Evolutionary conservation across 345 rosid genomes (phyloP).

Genomic region (Eucalyptus regnans): DNA sequence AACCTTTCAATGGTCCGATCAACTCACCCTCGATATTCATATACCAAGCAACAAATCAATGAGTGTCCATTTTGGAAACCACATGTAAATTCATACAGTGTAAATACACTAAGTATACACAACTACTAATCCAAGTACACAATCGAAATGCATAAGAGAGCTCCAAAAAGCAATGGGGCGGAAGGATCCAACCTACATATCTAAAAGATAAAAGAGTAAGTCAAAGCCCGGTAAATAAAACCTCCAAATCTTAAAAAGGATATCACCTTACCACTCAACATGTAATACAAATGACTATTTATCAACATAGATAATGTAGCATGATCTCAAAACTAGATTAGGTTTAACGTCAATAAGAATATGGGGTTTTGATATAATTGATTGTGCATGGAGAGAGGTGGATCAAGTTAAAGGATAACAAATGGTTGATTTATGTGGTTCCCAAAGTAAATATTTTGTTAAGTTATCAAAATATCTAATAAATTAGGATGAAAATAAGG

Average conservation of each 20-base stretch:
- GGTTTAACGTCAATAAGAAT: no score
- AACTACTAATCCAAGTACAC: accelerated
- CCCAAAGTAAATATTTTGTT: no score
- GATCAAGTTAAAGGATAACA: no score
- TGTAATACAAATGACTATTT: no score
- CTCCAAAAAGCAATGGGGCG: not conserved
- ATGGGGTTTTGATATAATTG: no score
- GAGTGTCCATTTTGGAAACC: not conserved
- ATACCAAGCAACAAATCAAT: not conserved
- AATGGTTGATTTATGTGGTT: no score
- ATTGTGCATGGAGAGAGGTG: no score
- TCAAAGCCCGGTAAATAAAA: not conserved
- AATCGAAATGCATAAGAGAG: not conserved
- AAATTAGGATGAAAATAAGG: no score
- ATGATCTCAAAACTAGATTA: no score
- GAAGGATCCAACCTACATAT: not conserved
- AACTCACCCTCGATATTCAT: not conserved
- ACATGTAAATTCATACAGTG: not conserved
- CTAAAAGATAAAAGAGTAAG: not conserved
- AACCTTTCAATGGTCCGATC: not conserved
- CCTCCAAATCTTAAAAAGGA: accelerated
- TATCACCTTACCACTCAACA: not conserved
- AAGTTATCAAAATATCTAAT: no score
- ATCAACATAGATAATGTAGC: no score
- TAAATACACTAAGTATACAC: not conserved